phyloP scores from a whole-genome alignment of 1,284 basidiomycete species.

The Puccinia novopanici region DNA sequence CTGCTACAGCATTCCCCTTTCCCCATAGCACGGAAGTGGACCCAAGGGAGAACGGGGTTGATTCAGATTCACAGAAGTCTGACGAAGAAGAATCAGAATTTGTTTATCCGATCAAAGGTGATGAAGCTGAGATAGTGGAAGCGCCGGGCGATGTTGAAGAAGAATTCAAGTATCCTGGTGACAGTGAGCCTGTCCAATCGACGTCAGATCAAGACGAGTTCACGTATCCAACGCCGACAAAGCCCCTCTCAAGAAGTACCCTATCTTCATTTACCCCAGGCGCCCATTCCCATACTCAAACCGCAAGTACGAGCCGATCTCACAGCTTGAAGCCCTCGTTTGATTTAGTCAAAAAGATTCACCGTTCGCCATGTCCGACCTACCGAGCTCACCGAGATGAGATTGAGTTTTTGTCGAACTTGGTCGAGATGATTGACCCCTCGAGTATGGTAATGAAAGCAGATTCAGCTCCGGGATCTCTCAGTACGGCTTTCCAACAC shows the following conservation, averaged over 20 bases:
- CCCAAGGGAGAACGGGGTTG: slow-evolving; percentile 52
- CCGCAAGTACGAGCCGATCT: neutral
- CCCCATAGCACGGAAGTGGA: slow-evolving; percentile 58
- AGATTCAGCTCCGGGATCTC: slow-evolving; percentile 12
- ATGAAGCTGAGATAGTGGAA: slow-evolving; percentile 5
- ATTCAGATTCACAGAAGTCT: slow-evolving; percentile 52
- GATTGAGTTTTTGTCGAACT: slow-evolving; percentile 31
- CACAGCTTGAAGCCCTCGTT: slow-evolving; percentile 36
- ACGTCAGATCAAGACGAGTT: slow-evolving; percentile 60
- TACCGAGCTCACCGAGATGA: slow-evolving; percentile 46
- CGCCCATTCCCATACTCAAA: neutral
- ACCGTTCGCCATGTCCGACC: slow-evolving; percentile 38
- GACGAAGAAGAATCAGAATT: slow-evolving; percentile 65
- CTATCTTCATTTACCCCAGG: slow-evolving; percentile 12
- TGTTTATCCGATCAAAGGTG: slow-evolving; percentile 20
- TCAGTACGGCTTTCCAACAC: slow-evolving; percentile 46
- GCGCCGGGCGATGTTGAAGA: slow-evolving; percentile 12
- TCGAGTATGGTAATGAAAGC: slow-evolving; percentile 26
- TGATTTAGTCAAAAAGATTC: slow-evolving; percentile 25
- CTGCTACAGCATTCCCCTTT: slow-evolving; percentile 73
- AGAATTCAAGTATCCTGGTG: slow-evolving; percentile 49
- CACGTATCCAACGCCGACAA: slow-evolving; percentile 67
- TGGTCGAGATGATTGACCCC: slow-evolving; percentile 45
- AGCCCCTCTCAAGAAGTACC: slow-evolving; percentile 55
- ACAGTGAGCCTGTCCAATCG: slow-evolving; percentile 39